Conservation (phyloP, 2,329 filamentous ascomycete species). For the Ophiostoma angusticollis region DNA sequence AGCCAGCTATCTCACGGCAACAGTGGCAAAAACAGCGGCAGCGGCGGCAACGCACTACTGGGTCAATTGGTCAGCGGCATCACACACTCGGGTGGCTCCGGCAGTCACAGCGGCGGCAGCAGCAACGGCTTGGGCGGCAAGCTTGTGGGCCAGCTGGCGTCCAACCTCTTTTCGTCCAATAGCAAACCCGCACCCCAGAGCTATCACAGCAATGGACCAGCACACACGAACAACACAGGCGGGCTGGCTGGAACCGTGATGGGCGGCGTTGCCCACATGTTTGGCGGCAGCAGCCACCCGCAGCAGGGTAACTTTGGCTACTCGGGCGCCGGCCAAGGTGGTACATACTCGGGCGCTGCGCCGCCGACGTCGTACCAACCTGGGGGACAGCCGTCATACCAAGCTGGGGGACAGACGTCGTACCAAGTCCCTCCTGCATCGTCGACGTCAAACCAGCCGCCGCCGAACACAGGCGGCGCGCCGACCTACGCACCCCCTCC, state of each 20-base stretch:
- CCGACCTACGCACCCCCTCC: too few species aligned
- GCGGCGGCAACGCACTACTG: conserved; percentile 30
- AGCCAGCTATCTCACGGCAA: conserved; percentile 30
- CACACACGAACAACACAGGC: conserved; percentile 27
- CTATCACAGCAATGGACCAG: conserved; percentile 35
- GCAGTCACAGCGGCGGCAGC: conserved; percentile 24
- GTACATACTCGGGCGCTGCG: conserved; percentile 48
- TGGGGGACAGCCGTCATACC: conserved; percentile 17
- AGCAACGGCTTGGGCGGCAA: conserved; percentile 32
- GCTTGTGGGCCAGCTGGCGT: conserved; percentile 44
- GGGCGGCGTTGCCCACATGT: conserved; percentile 39
- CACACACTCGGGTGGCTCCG: conserved; percentile 18
- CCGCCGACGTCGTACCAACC: conserved; percentile 49
- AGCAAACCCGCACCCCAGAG: conserved; percentile 35
- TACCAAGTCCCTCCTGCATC: conserved; percentile 3
- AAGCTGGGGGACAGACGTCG: conserved; percentile 6
- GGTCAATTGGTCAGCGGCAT: conserved; percentile 35
- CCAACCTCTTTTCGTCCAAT: conserved; percentile 38
- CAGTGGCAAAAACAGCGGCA: conserved; percentile 22
- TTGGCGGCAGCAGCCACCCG: conserved; percentile 32
- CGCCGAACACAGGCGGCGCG: too few species aligned
- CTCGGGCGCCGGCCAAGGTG: conserved; percentile 39
- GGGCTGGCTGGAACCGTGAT: conserved; percentile 41
- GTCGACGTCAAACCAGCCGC: neutral
- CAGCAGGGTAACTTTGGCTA: conserved; percentile 49